These are phyloP conservation scores for Phytophthora ohioensis DNA, from an alignment of 352 stramenopile genomes.

Conservation along the genomic window DNA sequence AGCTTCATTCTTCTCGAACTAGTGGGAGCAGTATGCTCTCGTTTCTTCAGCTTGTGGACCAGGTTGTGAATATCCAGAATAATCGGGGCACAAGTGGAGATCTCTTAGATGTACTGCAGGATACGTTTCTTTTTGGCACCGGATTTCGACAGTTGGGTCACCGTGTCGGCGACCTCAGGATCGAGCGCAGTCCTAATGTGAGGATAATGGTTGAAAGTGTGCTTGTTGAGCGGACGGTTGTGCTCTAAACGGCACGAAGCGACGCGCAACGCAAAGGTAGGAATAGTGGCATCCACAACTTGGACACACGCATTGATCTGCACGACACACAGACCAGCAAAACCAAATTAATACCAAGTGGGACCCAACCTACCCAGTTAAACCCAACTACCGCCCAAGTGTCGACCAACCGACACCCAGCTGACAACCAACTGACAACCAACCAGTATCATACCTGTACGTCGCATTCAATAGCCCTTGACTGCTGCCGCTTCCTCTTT, in stretches of 20 bases:
- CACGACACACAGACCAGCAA: background rate
- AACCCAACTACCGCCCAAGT: too few relatives aligned
- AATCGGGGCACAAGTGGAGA: background rate
- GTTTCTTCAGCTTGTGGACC: constrained; percentile 4
- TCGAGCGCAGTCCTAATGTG: constrained; percentile 6
- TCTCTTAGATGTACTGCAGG: constrained; percentile 2
- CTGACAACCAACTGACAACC: constrained; percentile 5
- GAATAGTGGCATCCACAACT: background rate
- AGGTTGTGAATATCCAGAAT: background rate
- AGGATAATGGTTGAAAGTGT: constrained; percentile 6
- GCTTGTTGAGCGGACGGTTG: background rate
- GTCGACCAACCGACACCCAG: background rate
- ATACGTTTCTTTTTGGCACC: constrained; percentile 20
- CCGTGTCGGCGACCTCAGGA: background rate
- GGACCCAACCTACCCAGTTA: background rate
- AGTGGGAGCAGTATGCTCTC: background rate
- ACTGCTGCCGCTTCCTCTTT: constrained; percentile 17
- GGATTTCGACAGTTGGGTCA: constrained; percentile 2
- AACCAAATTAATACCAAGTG: too few relatives aligned
- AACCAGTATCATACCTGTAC: constrained; percentile 10
- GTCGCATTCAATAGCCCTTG: constrained; percentile 8
- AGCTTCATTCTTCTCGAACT: constrained; percentile 3
- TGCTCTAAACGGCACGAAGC: background rate
- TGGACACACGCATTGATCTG: constrained; percentile 18
- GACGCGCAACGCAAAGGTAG: background rate